Percentiles rank a stretch among this genome's conserved stretches.
phyloP scores from a whole-genome alignment of 352 stramenopile species.

The Pseudoperonospora humuli region DNA sequence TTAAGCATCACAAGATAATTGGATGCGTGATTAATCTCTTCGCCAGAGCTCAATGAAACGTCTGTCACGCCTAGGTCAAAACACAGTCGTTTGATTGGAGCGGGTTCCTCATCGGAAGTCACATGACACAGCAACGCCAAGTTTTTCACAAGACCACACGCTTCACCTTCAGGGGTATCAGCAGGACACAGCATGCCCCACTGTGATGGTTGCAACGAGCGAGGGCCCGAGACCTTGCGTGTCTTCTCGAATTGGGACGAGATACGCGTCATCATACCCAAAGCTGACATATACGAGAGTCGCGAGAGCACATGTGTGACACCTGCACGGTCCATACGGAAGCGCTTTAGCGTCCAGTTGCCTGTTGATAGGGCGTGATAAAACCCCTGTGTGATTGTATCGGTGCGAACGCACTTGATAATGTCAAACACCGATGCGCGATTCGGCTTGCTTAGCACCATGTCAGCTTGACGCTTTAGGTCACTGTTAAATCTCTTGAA shows the following conservation, averaged over 20 bases:
- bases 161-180: slow-evolving; percentile 98
- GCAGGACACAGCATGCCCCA: slow-evolving; percentile 99
- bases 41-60: slow-evolving; percentile 89
- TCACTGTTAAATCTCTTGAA: slow-evolving; percentile 99
- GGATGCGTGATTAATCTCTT: slow-evolving; percentile 93
- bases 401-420: slow-evolving; percentile 94
- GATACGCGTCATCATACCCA: slow-evolving; percentile 99
- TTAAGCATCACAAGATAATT: slow-evolving; percentile 99
- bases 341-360: slow-evolving; percentile 99
- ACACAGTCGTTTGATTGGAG: slow-evolving; percentile 92
- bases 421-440: slow-evolving; percentile 97
- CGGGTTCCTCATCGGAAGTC: slow-evolving; percentile 86
- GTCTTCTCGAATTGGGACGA: slow-evolving; percentile 99
- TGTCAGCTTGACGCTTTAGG: slow-evolving; percentile 95
- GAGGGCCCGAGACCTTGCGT: slow-evolving; percentile 95
- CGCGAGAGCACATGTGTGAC: slow-evolving; percentile 96
- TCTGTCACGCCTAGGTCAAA: slow-evolving; percentile 97
- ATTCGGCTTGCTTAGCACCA: slow-evolving; percentile 97
- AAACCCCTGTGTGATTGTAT: slow-evolving; percentile 96
- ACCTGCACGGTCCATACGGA: slow-evolving; percentile 98
- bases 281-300: slow-evolving; percentile 96
- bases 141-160: slow-evolving; percentile 99
- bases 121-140: slow-evolving; percentile 98
- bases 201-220: slow-evolving; percentile 96
- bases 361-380: slow-evolving; percentile 84